Base-by-base conservation (phyloP, 192 early-diverging fungal genomes). In the Umbelopsis sp. region DNA sequence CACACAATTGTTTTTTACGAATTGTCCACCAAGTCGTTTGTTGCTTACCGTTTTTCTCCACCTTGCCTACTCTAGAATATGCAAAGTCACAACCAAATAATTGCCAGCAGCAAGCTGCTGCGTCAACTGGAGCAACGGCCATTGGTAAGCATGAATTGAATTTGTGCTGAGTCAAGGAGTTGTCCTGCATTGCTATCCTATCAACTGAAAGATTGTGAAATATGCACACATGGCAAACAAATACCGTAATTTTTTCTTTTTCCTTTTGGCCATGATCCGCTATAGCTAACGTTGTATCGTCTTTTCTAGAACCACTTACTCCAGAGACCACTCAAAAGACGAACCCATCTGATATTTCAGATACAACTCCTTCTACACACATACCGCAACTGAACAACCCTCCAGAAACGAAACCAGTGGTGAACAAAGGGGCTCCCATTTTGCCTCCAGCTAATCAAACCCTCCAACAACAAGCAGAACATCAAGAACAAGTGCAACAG, bases 1-100 rank as follows among this genome's bases (percentile, higher is more conserved):
- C 38, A 41, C 38, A 41, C 8, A 5, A 41, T 41, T 4, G n/a
- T 41, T 6, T 41, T 41, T 41, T 41, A 41, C 4, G 38, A 0
- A 41, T 41, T 6, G 38, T 6, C 21, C 24, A 26, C 25, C 5
- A 53, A 22, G 11, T 25, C 10, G 22, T n/a, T 24, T 53, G 24
- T 12, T 4, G 22, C 22, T 53, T 9, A 52, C 38, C 38, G 38
- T 49, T 49, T 54, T 62, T 32, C 0, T 17, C 1, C 17, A 34
- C 32, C 31, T 62, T 29, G 8, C 11, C 21, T 32, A 31, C 56
- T 62, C 17, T 62, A 62, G 56, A 62, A n/a, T 62, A 32, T 62
- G 56, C 56, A 62, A 29, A 26, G 29, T 62, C 56, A 62, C 56
- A 62, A 34, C 56, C 32, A 32, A 32, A 62, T 34, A 62, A 62